Evolutionary conservation across 257 asterid species (phyloP), one percentile per base, ranked within the genome.

Genomic region (Petunia axillaris): DNA sequence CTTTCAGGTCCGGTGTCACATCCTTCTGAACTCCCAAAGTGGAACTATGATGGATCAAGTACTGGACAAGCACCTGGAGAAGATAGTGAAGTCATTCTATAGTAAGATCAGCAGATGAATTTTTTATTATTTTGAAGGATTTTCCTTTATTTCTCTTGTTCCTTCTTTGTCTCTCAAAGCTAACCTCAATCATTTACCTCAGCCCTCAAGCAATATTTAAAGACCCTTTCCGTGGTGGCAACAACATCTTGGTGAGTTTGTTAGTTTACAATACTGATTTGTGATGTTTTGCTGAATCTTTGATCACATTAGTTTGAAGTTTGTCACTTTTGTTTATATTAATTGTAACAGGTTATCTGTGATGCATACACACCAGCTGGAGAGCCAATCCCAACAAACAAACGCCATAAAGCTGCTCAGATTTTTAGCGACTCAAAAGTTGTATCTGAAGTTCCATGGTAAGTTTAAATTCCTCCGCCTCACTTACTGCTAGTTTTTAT

Each of bases 31-130:
- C 98, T 95, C 76, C 99, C 99, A 44, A 95, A 92, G 85, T 95
- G 98, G 99, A 95, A 95, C 89, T 95, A 92, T 55, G 99, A 95
- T 80, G 99, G 99, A 84, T 95, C 99, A 15, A 95, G 99, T 82
- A 95, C 98, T 15, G 99, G 99, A 81, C 99, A 95, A 82, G 99
- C 99, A 76, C 98, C 98, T 9, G 99, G 98, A 77, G 97, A 93
- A 81, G 99, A 95, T 43, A 95, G 99, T 89, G 99, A 93, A 95
- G 99, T 93, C 82, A 93, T 95, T 81, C 88, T 95, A 87, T 95
- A 95, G 99, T 95, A 93, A 91, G 90, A 82, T 70, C 79, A 48
- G 2, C 43, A 48, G 35, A n/a, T 71, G 41, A 25, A 0, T n/a
- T 70, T 70, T 68, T 44, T 68, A 5, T n/a, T 3, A 68, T 40